Conservation (phyloP, 306 rosid genomes). For the Rosa chinensis region DNA sequence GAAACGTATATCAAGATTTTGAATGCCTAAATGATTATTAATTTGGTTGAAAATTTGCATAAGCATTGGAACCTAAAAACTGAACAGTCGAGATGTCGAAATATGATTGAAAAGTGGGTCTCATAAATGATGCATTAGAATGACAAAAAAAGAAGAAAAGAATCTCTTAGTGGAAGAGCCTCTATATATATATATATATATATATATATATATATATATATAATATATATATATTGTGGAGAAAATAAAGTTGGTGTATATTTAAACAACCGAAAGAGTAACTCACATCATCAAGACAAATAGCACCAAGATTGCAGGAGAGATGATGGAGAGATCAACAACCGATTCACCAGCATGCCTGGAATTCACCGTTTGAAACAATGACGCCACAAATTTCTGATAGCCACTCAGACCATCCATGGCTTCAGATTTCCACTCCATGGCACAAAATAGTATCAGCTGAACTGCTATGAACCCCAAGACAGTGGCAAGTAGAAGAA, state of each 20-base stretch:
- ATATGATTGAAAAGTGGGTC: no score
- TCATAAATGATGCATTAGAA: no score
- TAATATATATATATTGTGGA: no score
- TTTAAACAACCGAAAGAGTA: neutral
- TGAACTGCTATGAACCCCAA: conserved; percentile 45
- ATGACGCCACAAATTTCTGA: conserved; percentile 47
- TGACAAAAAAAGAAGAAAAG: no score
- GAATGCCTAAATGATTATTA: no score
- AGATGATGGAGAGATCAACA: conserved; percentile 58
- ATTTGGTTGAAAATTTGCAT: no score
- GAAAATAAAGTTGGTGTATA: neutral
- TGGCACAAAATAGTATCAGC: conserved; percentile 40
- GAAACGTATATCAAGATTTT: no score
- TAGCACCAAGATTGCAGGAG: conserved; percentile 62
- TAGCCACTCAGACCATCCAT: conserved; percentile 57
- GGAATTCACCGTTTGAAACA: conserved; percentile 53
- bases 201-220: no score
- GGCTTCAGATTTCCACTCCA: conserved; percentile 61
- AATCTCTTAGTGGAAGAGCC: no score
- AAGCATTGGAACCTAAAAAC: no score
- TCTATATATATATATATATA: no score
- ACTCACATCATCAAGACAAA: conserved; percentile 73
- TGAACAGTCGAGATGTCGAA: no score
- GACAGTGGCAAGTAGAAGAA: conserved; percentile 38
- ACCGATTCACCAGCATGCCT: conserved; percentile 67